Conservation (phyloP, 2,329 filamentous ascomycete species). For the Lachnellula arida region DNA sequence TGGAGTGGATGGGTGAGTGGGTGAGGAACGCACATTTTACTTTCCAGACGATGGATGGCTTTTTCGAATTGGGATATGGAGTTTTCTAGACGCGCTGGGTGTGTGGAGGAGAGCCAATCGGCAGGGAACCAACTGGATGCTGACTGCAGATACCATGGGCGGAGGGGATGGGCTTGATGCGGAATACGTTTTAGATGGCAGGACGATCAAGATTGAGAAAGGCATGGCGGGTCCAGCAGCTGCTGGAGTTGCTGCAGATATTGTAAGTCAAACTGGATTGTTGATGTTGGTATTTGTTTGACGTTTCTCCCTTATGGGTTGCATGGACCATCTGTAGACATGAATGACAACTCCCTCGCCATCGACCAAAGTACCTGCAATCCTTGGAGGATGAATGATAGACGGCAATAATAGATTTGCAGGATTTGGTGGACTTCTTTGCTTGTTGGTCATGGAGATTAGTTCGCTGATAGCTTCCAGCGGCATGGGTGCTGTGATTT, state of each 20-base stretch:
- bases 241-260: slow-evolving; percentile 10
- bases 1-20: too few species aligned
- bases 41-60: too few species aligned
- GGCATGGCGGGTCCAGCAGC: slow-evolving; percentile 15
- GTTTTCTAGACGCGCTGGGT: too few species aligned
- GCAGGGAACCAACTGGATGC: slow-evolving; percentile 9
- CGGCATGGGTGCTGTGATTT: slow-evolving; percentile 10
- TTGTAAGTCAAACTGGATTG: slow-evolving; percentile 14
- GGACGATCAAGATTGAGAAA: slow-evolving; percentile 22
- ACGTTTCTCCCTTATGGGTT: slow-evolving; percentile 2
- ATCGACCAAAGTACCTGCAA: slow-evolving; percentile 1
- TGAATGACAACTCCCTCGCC: background rate
- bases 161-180: slow-evolving; percentile 8
- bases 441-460: too few species aligned
- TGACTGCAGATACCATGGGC: slow-evolving; percentile 18
- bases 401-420: too few species aligned
- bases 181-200: slow-evolving; percentile 26
- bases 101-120: background rate
- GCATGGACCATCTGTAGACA: slow-evolving; percentile 2
- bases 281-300: background rate
- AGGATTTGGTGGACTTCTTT: too few species aligned
- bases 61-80: too few species aligned
- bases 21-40: too few species aligned
- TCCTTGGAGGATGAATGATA: too few species aligned
- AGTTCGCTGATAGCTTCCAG: slow-evolving; percentile 1